Percentiles rank a stretch among this genome's conserved stretches.
Conservation (phyloP, 768 basidiomycete genomes). For the Clitopilus hobsonii region DNA sequence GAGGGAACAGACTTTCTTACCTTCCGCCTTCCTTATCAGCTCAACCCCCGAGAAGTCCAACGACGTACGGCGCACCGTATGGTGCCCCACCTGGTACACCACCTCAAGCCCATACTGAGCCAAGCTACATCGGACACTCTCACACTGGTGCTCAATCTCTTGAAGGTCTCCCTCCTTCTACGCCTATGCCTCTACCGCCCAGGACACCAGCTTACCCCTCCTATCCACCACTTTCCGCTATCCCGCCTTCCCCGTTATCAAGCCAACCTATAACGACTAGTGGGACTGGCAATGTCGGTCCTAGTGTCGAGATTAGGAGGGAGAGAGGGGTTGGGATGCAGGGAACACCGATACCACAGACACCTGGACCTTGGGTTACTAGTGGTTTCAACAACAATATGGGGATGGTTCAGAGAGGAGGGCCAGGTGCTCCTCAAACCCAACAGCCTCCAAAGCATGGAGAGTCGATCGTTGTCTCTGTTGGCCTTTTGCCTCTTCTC, state of each 20-base stretch:
- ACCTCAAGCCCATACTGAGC: slow-evolving; percentile 9
- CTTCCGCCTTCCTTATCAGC: slow-evolving; percentile 25
- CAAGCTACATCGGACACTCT: slow-evolving; percentile 1
- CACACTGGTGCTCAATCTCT: background rate
- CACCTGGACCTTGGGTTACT: slow-evolving; percentile 51
- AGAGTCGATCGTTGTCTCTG: slow-evolving; percentile 67
- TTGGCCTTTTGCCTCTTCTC: slow-evolving; percentile 40
- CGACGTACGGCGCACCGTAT: slow-evolving; percentile 50
- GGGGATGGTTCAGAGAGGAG: slow-evolving; percentile 26
- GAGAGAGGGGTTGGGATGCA: slow-evolving; percentile 41
- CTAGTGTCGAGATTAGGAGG: slow-evolving; percentile 64
- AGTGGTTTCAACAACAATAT: slow-evolving; percentile 24
- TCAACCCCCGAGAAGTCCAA: slow-evolving; percentile 43
- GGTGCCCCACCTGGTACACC: slow-evolving; percentile 26
- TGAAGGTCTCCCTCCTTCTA: no score
- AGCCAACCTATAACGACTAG: slow-evolving; percentile 52
- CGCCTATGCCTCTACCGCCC: no score
- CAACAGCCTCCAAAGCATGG: slow-evolving; percentile 30
- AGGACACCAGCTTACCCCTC: slow-evolving; percentile 73
- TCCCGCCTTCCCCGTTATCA: slow-evolving; percentile 49
- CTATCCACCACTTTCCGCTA: slow-evolving; percentile 44
- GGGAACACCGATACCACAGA: slow-evolving; percentile 35
- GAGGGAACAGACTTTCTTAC: slow-evolving; percentile 23
- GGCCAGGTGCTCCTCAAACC: slow-evolving; percentile 13
- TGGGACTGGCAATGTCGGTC: slow-evolving; percentile 43